Evolutionary conservation across 108 stramenopile genomes (phyloP).

Genomic region (Cylindrotheca fusiformis): DNA sequence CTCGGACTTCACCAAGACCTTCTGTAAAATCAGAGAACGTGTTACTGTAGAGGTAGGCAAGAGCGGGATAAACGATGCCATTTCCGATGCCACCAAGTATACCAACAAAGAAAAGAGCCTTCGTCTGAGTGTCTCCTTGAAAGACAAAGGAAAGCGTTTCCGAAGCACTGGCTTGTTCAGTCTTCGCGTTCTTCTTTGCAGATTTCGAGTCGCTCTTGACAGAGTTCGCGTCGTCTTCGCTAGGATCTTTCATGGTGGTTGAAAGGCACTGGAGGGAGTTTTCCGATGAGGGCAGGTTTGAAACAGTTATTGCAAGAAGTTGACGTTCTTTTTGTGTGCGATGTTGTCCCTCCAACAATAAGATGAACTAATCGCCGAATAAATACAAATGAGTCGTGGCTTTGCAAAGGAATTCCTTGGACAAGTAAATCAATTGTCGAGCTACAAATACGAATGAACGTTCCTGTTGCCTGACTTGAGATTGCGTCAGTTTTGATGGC

Average conservation of each 20-base stretch:
- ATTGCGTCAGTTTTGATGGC: too few relatives aligned
- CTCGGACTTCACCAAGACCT: conserved; percentile 33
- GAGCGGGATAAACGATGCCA: conserved; percentile 31
- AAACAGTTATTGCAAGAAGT: too few relatives aligned
- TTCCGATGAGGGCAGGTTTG: too few relatives aligned
- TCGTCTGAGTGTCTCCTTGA: conserved; percentile 11
- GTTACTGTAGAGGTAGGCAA: conserved; percentile 60
- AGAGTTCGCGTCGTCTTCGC: background rate
- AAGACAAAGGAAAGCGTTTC: conserved; percentile 41
- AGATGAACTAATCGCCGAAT: too few relatives aligned
- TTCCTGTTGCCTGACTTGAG: too few relatives aligned
- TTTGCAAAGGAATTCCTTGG: too few relatives aligned
- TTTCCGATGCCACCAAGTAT: conserved; percentile 33
- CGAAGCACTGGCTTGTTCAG: conserved; percentile 19
- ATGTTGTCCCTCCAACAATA: too few relatives aligned
- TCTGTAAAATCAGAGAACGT: conserved; percentile 48
- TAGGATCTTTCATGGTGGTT: background rate
- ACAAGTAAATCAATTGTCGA: too few relatives aligned
- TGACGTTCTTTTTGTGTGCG: too few relatives aligned
- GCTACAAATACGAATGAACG: too few relatives aligned
- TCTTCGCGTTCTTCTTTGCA: conserved; percentile 14
- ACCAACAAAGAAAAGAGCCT: conserved; percentile 35
- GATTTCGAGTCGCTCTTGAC: background rate
- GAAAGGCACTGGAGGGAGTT: background rate
- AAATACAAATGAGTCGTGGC: too few relatives aligned